Evolutionary conservation across 345 rosid species (phyloP), one percentile per base, ranked within the genome.

Genomic region (Bretschneidera sinensis): DNA sequence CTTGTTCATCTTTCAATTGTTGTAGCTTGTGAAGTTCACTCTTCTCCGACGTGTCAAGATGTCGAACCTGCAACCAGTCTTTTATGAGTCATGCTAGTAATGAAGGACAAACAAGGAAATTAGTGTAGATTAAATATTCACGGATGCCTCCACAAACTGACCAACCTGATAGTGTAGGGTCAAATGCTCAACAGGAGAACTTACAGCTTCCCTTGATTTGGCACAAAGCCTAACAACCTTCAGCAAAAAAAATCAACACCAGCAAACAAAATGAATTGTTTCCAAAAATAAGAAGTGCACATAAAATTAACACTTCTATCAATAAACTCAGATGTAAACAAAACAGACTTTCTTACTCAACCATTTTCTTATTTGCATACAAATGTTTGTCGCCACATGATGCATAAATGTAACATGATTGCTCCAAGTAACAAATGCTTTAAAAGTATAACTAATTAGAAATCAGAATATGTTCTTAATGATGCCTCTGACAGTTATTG

Each of bases 1-100:
- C 99, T 91, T 95, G 99, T 71, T 95, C 99, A 83, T 95, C 99
- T 81, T 95, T 95, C 81, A 91, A 76, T 70, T 88, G 99, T 59
- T 95, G 99, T 70, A 95, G 77, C 81, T 95, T 95, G 86, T 95
- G 88, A 65, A 95, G 89, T 73, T 95, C 97, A 39, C 97, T 95
- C 91, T 95, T 95, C 76, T 95, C 99, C 53, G 97, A 90, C 21
- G 99, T 95, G 78, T 95, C 99, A 54, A 95, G 91, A 81, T 95
- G 97, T 39, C 92, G 87, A 62, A 95, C 99, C 99, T 95, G 75
- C 72, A 77, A 61, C 43, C 54, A 71, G 49, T 31, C 52, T 65
- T 60, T 14, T 35, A 33, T 39, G 57, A 62, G 57, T 43, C 33
- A 52, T 50, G 43, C 62, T 22, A 58, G 23, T 48, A 48, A 48